phyloP scores from a whole-genome alignment of 2,329 filamentous ascomycete genomes.

The Epichloe gansuensis region DNA sequence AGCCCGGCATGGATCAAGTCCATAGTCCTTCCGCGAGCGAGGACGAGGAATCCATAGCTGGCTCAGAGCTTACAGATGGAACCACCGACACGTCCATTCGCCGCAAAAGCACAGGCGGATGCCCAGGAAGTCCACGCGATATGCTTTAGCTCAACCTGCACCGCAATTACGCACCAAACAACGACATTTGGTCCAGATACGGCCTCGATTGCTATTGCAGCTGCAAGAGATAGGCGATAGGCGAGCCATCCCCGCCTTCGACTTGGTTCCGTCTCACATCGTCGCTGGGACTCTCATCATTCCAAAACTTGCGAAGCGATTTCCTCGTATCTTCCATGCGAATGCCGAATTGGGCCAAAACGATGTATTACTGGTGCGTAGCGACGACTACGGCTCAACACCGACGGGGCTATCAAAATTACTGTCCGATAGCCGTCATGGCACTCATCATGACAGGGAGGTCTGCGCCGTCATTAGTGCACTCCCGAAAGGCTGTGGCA shows the following conservation, averaged over 20 bases:
- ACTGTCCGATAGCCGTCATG: conserved; percentile 32
- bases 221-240: conserved; percentile 52
- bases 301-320: conserved; percentile 45
- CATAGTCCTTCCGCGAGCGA: conserved; percentile 28
- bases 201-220: conserved; percentile 59
- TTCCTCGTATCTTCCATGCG: conserved; percentile 50
- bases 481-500: conserved; percentile 33
- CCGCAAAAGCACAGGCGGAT: conserved; percentile 31
- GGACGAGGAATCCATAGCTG: conserved; percentile 32
- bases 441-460: conserved; percentile 34
- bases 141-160: conserved; percentile 56
- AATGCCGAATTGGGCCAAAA: conserved; percentile 53
- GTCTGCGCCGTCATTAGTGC: conserved; percentile 60
- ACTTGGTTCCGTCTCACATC: conserved; percentile 59
- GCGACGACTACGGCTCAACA: conserved; percentile 47
- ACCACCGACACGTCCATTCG: conserved; percentile 28
- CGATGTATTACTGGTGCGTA: conserved; percentile 59
- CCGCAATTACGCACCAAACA: conserved; percentile 47
- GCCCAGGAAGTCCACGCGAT: conserved; percentile 47
- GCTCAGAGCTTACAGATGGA: conserved; percentile 34
- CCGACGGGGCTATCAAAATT: conserved; percentile 15
- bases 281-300: conserved; percentile 44
- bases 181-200: conserved; percentile 52
- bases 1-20: conserved; percentile 20
- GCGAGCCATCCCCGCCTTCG: conserved; percentile 55